A percentile compares a stretch with the other conserved stretches of the same genome.
Conservation (phyloP, 73 alveolate species). For the Symbiodinium pilosum region DNA sequence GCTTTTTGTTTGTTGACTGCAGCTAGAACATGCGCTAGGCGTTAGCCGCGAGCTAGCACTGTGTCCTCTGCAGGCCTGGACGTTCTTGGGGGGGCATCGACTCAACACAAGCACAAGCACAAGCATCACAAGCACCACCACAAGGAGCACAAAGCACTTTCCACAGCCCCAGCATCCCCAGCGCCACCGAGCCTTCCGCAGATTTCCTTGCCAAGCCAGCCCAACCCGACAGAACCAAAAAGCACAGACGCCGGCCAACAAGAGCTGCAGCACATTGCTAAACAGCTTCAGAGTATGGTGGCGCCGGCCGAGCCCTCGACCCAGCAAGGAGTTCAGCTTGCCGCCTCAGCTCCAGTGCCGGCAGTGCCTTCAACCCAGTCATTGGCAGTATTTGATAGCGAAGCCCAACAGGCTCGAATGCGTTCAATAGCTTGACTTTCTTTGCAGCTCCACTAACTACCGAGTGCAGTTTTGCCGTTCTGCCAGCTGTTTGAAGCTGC, state of each 20-base stretch:
- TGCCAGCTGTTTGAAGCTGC: too few relatives aligned
- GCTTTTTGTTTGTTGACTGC: too few relatives aligned
- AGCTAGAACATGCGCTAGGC: too few relatives aligned
- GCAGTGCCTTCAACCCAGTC: constrained; percentile 7
- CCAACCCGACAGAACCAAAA: background rate
- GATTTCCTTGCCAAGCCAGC: background rate
- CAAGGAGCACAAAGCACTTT: constrained; percentile 8
- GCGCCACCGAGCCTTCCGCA: background rate
- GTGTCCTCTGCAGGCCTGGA: background rate
- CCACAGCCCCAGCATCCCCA: too few relatives aligned
- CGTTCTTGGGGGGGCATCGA: background rate
- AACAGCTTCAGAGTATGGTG: too few relatives aligned
- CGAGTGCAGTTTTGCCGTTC: too few relatives aligned
- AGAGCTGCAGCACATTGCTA: background rate
- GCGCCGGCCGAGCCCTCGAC: background rate
- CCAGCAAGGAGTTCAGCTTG: too few relatives aligned
- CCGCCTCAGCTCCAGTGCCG: too few relatives aligned
- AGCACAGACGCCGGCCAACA: background rate
- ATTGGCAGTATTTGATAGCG: background rate
- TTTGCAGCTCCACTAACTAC: too few relatives aligned
- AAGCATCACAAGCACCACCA: constrained; percentile 14
- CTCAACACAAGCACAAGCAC: constrained; percentile 5
- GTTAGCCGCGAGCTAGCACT: too few relatives aligned
- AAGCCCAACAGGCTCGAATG: background rate
- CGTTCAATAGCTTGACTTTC: too few relatives aligned